phyloP scores from a whole-genome alignment of 805 yeast species.

The Helenozyma baotianmanensis region DNA sequence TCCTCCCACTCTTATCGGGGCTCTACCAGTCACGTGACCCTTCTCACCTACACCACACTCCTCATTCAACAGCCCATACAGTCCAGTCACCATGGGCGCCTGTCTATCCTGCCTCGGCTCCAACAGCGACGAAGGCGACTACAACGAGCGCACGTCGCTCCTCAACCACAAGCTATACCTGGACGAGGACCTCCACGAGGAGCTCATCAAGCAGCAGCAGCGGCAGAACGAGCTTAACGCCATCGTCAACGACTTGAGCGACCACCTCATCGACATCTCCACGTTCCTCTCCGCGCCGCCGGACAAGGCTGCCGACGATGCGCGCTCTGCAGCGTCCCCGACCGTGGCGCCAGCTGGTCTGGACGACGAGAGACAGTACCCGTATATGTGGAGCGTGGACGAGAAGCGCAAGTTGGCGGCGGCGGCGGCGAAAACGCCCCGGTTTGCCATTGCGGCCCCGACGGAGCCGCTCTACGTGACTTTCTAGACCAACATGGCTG shows the following conservation, averaged over 20 bases:
- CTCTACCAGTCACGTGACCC: too few species aligned
- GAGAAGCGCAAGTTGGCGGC: constrained; percentile 23
- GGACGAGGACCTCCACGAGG: constrained; percentile 33
- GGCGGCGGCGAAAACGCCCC: constrained; percentile 11
- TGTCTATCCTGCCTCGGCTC: constrained; percentile 44
- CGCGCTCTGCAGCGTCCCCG: constrained; percentile 2
- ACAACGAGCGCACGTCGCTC: constrained; percentile 37
- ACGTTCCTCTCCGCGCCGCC: constrained; percentile 20
- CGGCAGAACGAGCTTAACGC: constrained; percentile 44
- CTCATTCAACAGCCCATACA: too few species aligned
- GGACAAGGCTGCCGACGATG: constrained; percentile 7
- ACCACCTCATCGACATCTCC: constrained; percentile 34
- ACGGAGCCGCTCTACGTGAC: constrained; percentile 12
- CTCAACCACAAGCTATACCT: constrained; percentile 23
- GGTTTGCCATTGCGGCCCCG: constrained; percentile 7
- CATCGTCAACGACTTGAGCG: constrained; percentile 40
- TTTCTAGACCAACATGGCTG: constrained; percentile 4
- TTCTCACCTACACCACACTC: too few species aligned
- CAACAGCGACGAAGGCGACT: constrained; percentile 30
- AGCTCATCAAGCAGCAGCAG: constrained; percentile 34
- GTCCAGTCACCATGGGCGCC: constrained; percentile 42
- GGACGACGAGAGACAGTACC: constrained; percentile 18
- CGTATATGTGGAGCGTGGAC: constrained; percentile 19
- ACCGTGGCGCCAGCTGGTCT: constrained; percentile 7
- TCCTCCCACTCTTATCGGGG: too few species aligned